Evolutionary conservation across 495 filamentous ascomycete genomes (phyloP), one percentile per base, ranked within the genome.

Genomic region (Talaromyces nanjingensis): DNA sequence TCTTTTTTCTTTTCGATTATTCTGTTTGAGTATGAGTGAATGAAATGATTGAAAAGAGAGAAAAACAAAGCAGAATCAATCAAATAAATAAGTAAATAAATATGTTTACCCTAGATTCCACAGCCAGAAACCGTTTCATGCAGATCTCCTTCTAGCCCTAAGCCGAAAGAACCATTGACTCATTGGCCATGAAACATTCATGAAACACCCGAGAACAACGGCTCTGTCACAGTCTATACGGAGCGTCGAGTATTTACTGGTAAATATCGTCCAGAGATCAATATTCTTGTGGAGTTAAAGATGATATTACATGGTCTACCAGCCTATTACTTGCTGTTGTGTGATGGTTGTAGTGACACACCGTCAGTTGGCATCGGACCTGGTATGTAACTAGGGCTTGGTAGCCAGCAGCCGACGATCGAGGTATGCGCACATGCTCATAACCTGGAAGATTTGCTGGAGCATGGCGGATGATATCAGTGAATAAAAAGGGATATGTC

Each of bases 21-120:
- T 25, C 25, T 25, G 25, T 25, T 25, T 25, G 25, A 33, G 31
- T 33, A 33, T 33, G 5, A 8, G 6, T 33, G 31, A 33, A 37
- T 45, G 56, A 24, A 59, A 20, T 16, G 25, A 34, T 52, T 20
- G 56, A n/a, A 62, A 59, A 37, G 22, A 39, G 34, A 64, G 62
- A 60, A 31, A 27, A 64, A 54, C 6, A 49, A 49, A 49, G n/a
- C 45, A 20, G 6, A 49, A 0, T 4, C 18, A 20, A 20, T 49
- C 14, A 42, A 42, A 16, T 16, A 16, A 42, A 49, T 49, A 49
- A 8, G 8, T 20, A 49, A 49, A 49, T 49, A 49, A 20, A 20
- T 20, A 49, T 49, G 45, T 20, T 18, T 7, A 49, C 45, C 45
- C 45, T 20, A 49, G 18, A 49, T 49, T 49, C 45, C 45, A 49